A percentile compares a stretch with the other conserved stretches of the same genome.
Evolutionary conservation across 257 asterid genomes (phyloP).

Genomic region (Ligustrum vulgare): DNA sequence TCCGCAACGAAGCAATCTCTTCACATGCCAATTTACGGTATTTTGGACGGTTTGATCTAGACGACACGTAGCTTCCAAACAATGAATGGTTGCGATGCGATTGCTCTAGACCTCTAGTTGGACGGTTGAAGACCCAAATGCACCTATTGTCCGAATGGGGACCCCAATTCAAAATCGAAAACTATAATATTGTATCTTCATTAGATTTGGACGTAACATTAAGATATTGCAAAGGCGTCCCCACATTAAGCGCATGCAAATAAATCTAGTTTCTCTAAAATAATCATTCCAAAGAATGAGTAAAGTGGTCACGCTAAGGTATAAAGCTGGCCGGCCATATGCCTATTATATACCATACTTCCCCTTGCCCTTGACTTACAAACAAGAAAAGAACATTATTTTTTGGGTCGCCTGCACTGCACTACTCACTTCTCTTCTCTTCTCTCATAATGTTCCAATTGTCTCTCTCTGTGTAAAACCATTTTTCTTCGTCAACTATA

Average conservation of each 20-base stretch:
- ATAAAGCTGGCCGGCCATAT: slow-evolving; percentile 38
- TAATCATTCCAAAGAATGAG: slow-evolving; percentile 39
- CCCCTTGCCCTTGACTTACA: slow-evolving; percentile 32
- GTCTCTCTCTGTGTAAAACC: slow-evolving; percentile 26
- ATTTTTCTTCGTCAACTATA: slow-evolving; percentile 13
- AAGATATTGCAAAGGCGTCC: slow-evolving; percentile 21
- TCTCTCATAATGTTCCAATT: slow-evolving; percentile 35
- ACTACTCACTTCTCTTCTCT: slow-evolving; percentile 1
- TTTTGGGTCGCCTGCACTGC: slow-evolving; percentile 28
- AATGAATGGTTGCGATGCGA: background rate
- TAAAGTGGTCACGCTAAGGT: slow-evolving; percentile 41
- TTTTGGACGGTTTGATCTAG: background rate
- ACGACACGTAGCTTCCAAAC: background rate
- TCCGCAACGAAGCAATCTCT: background rate
- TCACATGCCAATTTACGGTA: background rate
- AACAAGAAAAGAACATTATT: slow-evolving; percentile 44
- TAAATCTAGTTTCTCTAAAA: slow-evolving; percentile 25
- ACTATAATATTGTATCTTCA: background rate
- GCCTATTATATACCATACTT: background rate
- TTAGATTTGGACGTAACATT: background rate
- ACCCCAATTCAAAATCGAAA: background rate
- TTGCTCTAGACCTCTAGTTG: background rate
- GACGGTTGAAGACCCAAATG: background rate
- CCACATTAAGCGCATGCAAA: slow-evolving; percentile 14
- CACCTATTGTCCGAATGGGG: background rate